A percentile compares a stretch with the other conserved stretches of the same genome.
Evolutionary conservation across 2,329 filamentous ascomycete genomes (phyloP).

Genomic region (Xylariaceae sp.): DNA sequence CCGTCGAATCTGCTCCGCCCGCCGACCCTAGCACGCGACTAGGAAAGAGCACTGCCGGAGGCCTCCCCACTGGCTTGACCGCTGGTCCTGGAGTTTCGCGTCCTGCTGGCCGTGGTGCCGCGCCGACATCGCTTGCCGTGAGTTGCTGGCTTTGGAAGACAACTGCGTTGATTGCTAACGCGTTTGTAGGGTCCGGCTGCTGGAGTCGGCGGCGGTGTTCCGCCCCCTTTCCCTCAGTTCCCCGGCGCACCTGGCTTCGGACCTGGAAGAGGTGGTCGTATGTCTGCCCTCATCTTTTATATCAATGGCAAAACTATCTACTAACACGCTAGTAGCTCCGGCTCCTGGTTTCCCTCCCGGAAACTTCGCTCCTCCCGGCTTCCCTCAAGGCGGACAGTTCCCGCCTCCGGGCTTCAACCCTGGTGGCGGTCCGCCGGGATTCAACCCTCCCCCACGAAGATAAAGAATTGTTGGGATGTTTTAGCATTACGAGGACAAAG

Average conservation of each 20-base stretch:
- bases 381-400: constrained; percentile 42
- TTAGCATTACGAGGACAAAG: constrained; percentile 9
- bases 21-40: constrained; percentile 88
- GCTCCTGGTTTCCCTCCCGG: constrained; percentile 32
- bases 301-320: not conserved
- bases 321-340: constrained; percentile 27
- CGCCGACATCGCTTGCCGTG: constrained; percentile 75
- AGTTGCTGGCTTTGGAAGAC: constrained; percentile 25
- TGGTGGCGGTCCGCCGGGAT: constrained; percentile 57
- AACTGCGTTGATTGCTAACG: constrained; percentile 21
- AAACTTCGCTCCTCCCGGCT: constrained; percentile 45
- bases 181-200: constrained; percentile 66
- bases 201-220: constrained; percentile 69
- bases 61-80: constrained; percentile 65
- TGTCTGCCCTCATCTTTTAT: constrained; percentile 31
- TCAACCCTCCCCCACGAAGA: constrained; percentile 67
- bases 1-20: constrained; percentile 91
- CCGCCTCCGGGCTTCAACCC: constrained; percentile 52
- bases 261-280: constrained; percentile 53
- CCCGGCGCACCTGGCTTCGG: constrained; percentile 47
- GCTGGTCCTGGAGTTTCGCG: constrained; percentile 86
- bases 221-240: constrained; percentile 57
- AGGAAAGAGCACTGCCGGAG: constrained; percentile 68
- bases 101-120: constrained; percentile 78
- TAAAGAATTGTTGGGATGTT: constrained; percentile 32